Evolutionary conservation across 768 basidiomycete species (phyloP).

Genomic region (Tulasnella sp.): DNA sequence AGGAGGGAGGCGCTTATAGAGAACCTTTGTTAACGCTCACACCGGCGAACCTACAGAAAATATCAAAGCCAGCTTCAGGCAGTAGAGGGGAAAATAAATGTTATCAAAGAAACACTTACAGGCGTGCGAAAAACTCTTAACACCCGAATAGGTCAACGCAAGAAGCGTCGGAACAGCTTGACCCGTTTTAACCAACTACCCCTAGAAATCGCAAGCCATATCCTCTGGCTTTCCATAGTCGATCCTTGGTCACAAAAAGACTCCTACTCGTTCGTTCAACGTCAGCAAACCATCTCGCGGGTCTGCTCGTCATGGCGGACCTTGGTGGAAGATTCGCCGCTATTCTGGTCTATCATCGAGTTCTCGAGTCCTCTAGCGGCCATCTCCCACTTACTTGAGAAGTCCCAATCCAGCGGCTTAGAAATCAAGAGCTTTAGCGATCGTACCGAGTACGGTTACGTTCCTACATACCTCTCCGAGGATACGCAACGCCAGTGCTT

Average conservation of each 20-base stretch:
- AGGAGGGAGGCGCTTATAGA: background rate
- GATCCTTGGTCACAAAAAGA: background rate
- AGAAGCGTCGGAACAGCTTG: background rate
- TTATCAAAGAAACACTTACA: background rate
- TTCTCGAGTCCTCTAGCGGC: background rate
- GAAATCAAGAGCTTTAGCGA: background rate
- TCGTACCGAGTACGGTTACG: no score
- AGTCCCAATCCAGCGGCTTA: background rate
- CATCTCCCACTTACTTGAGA: background rate
- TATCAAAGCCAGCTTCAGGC: background rate
- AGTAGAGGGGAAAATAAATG: background rate
- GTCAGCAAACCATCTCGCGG: background rate
- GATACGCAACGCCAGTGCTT: no score
- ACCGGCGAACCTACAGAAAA: background rate
- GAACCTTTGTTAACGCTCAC: background rate
- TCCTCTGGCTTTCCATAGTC: background rate
- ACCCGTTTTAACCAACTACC: background rate
- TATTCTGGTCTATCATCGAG: background rate
- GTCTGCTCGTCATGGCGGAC: background rate
- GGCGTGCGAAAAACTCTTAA: background rate
- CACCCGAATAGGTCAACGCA: background rate
- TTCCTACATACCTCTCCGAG: no score
- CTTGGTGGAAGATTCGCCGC: background rate
- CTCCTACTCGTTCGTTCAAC: background rate
- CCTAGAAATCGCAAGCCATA: background rate